Conservation (phyloP, 139 green algal genomes). For the Nannochloris sp. region DNA sequence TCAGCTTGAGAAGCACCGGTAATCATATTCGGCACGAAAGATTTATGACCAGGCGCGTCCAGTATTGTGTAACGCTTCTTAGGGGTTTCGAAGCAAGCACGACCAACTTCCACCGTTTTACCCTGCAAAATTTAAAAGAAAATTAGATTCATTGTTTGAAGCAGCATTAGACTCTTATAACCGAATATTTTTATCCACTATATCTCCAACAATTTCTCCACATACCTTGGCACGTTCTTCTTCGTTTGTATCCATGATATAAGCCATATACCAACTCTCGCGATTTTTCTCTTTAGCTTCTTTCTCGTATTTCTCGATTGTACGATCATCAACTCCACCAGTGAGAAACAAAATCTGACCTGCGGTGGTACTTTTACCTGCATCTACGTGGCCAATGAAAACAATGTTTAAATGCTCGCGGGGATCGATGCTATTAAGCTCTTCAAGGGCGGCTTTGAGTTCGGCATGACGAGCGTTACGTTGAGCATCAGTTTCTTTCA, state of each 20-base stretch:
- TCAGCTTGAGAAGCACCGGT: constrained; percentile 76
- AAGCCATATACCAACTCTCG: constrained; percentile 97
- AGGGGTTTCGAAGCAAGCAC: constrained; percentile 81
- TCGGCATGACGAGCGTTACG: constrained; percentile 35
- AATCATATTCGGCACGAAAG: constrained; percentile 99
- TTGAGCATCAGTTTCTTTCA: constrained; percentile 24
- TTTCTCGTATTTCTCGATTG: constrained; percentile 99
- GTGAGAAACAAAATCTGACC: constrained; percentile 96
- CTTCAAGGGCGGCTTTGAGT: constrained; percentile 38
- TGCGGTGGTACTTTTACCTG: constrained; percentile 95
- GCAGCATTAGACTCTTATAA: background rate
- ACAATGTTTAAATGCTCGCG: constrained; percentile 96
- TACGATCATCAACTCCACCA: constrained; percentile 90
- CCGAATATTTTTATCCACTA: background rate
- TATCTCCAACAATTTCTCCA: background rate
- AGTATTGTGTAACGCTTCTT: constrained; percentile 90
- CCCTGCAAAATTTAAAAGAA: constrained; percentile 33
- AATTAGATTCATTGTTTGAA: background rate
- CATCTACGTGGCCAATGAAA: constrained; percentile 99
- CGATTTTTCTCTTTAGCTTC: constrained; percentile 99
- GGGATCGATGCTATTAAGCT: constrained; percentile 50
- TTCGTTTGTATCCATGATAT: constrained; percentile 99
- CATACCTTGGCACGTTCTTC: constrained; percentile 91
- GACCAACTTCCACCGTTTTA: constrained; percentile 96
- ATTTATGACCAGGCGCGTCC: constrained; percentile 96